phyloP scores from a whole-genome alignment of 208 protist species.

The Acanthamoeba triangularis region DNA sequence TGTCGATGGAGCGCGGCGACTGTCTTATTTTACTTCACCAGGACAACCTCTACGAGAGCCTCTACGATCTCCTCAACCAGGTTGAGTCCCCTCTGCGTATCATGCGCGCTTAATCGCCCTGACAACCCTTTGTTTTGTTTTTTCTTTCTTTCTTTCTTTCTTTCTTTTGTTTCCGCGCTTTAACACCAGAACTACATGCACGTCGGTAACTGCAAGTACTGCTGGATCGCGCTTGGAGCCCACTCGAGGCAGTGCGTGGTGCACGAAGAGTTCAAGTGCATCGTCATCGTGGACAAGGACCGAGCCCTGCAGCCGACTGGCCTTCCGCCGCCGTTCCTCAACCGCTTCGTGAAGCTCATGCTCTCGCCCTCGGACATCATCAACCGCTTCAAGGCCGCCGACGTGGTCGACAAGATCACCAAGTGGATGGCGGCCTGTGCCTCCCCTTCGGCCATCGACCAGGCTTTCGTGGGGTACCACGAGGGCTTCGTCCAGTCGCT shows the following conservation, averaged over 20 bases:
- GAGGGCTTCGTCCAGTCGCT: slow-evolving; percentile 24
- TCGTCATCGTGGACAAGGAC: slow-evolving; percentile 80
- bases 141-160: background rate
- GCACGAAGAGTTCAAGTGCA: slow-evolving; percentile 80
- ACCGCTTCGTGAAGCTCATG: slow-evolving; percentile 90
- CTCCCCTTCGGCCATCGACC: background rate
- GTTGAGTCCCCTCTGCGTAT: background rate
- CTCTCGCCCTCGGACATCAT: background rate
- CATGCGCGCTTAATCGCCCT: too few species aligned
- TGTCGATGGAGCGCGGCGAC: slow-evolving; percentile 85
- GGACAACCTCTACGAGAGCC: slow-evolving; percentile 88
- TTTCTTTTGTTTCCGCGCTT: background rate
- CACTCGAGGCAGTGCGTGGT: slow-evolving; percentile 82
- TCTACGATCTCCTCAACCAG: slow-evolving; percentile 92
- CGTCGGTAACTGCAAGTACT: slow-evolving; percentile 69
- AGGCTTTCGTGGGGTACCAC: slow-evolving; percentile 63
- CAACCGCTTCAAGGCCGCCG: background rate
- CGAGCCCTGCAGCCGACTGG: slow-evolving; percentile 29
- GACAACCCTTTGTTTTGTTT: too few species aligned
- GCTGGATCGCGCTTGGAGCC: slow-evolving; percentile 83
- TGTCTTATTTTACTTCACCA: slow-evolving; percentile 84
- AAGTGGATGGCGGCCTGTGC: slow-evolving; percentile 16
- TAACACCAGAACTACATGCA: slow-evolving; percentile 86
- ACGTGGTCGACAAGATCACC: slow-evolving; percentile 14
- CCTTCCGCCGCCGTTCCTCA: slow-evolving; percentile 83